Base-by-base conservation (phyloP, 305 asterid genomes). In the Nicotiana rustica region DNA sequence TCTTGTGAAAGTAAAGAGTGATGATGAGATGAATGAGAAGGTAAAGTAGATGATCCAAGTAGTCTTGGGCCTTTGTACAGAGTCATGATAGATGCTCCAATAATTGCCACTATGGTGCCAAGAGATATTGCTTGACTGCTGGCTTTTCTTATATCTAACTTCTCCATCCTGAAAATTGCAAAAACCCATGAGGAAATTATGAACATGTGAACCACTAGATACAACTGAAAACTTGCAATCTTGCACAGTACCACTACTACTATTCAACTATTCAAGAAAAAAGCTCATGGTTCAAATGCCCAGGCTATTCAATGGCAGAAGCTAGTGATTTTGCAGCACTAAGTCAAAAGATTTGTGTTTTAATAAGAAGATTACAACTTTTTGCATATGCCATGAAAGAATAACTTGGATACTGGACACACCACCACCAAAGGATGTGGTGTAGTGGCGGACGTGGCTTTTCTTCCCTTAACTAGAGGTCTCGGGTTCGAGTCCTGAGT, bases 71-170 rank as follows among this genome's bases (percentile, higher is more conserved):
- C 89, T 82, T 80, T 61, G 49, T 86, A 86, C 3, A 86, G 60
- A 75, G 89, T 84, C 81, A 86, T 67, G 18, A 84, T 25, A 73
- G 82, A 79, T 66, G 89, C 87, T 36, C 89, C 89, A 5, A 83
- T 19, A 65, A 86, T 81, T 12, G 89, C 87, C 12, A 86, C 85
- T 25, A 84, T 41, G 36, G 89, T 86, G 6, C 89, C 89, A 25
- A 86, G 6, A 4, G 86, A 67, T 55, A 84, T 86, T 4, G 86
- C 87, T 84, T 73, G 83, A 80, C 87, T 84, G 57, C 84, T 84
- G 36, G 5, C 29, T 9, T 57, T 81, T 47, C 81, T 60, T 19
- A 82, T 59, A 14, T 84, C 84, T 21, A 86, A 31, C 81, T 49
- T 86, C 82, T 86, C 89, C 87, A 84, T 84, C 84, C 89, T 82